phyloP scores from a whole-genome alignment of 2,329 filamentous ascomycete genomes.

The Neofusicoccum cordaticola region DNA sequence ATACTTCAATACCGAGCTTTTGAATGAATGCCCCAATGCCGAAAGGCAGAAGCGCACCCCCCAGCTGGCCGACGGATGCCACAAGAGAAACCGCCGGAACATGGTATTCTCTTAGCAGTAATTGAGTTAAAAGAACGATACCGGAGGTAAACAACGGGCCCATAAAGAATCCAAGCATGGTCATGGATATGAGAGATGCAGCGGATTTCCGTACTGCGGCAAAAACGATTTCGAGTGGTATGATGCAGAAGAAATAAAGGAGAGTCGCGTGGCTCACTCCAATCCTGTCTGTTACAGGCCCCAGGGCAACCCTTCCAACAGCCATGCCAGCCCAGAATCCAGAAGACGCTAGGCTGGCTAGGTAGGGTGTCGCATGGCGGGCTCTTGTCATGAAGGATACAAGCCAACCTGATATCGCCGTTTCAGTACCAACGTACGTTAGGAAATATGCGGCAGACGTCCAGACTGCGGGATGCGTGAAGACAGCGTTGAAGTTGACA shows the following conservation, averaged over 20 bases:
- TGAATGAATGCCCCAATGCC: conserved; percentile 43
- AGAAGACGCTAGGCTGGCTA: conserved; percentile 42
- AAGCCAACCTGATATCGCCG: conserved; percentile 47
- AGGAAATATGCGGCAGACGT: conserved; percentile 45
- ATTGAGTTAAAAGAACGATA: conserved; percentile 36
- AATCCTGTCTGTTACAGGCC: conserved; percentile 31
- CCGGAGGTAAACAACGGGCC: conserved; percentile 46
- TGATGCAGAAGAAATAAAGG: conserved; percentile 23
- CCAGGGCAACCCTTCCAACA: conserved; percentile 36
- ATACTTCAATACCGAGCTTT: conserved; percentile 38
- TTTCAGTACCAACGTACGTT: conserved; percentile 46
- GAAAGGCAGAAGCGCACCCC: conserved; percentile 44
- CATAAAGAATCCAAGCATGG: conserved; percentile 38
- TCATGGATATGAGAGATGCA: conserved; percentile 32
- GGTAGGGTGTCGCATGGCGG: conserved; percentile 35
- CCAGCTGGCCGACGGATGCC: conserved; percentile 44
- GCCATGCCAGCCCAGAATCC: conserved; percentile 48
- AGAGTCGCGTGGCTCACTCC: conserved; percentile 28
- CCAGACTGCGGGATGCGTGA: conserved; percentile 39
- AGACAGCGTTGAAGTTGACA: conserved; percentile 21
- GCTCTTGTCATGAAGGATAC: conserved; percentile 46
- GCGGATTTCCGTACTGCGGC: conserved; percentile 21
- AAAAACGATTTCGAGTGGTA: not conserved
- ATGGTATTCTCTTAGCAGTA: conserved; percentile 41
- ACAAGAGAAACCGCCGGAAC: conserved; percentile 46